These are phyloP conservation scores for Boletus fagicola DNA, from an alignment of 768 basidiomycete genomes.

Conservation along the genomic window DNA sequence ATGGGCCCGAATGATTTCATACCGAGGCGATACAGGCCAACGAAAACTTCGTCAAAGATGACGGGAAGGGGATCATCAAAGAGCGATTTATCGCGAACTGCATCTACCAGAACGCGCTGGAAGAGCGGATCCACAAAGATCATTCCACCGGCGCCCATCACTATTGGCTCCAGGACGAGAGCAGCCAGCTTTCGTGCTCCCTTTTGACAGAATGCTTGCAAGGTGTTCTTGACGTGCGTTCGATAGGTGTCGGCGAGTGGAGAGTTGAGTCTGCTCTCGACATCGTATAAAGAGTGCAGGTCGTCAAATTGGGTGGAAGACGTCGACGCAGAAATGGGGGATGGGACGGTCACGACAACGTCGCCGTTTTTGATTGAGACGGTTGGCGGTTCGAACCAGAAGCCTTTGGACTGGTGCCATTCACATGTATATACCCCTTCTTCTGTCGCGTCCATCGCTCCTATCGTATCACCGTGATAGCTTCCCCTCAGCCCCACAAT, in stretches of 20 bases:
- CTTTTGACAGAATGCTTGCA: slow-evolving; percentile 45
- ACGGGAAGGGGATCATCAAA: slow-evolving; percentile 67
- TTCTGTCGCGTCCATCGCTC: slow-evolving; percentile 93
- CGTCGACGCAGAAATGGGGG: slow-evolving; percentile 38
- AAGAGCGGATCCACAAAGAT: slow-evolving; percentile 96
- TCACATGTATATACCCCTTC: slow-evolving; percentile 93
- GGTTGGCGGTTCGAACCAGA: slow-evolving; percentile 90
- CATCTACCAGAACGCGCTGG: slow-evolving; percentile 83
- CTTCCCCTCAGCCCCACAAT: slow-evolving; percentile 87
- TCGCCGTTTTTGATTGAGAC: slow-evolving; percentile 65
- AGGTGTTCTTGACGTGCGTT: slow-evolving; percentile 48
- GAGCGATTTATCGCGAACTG: slow-evolving; percentile 54
- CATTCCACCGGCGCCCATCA: slow-evolving; percentile 97
- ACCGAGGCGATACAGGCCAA: slow-evolving; percentile 87
- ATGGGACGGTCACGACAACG: slow-evolving; percentile 53
- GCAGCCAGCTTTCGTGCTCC: slow-evolving; percentile 57
- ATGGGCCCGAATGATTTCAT: slow-evolving; percentile 60
- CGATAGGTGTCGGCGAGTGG: slow-evolving; percentile 66
- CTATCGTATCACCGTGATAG: slow-evolving; percentile 98
- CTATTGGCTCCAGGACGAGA: slow-evolving; percentile 84
- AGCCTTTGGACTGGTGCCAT: slow-evolving; percentile 91
- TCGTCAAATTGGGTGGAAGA: slow-evolving; percentile 34
- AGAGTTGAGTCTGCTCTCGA: slow-evolving; percentile 56
- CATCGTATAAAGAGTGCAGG: slow-evolving; percentile 66
- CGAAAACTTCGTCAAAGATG: slow-evolving; percentile 95